These are phyloP conservation scores for Diaporthe sp. DNA, from an alignment of 2,329 filamentous ascomycete genomes.

Conservation along the genomic window DNA sequence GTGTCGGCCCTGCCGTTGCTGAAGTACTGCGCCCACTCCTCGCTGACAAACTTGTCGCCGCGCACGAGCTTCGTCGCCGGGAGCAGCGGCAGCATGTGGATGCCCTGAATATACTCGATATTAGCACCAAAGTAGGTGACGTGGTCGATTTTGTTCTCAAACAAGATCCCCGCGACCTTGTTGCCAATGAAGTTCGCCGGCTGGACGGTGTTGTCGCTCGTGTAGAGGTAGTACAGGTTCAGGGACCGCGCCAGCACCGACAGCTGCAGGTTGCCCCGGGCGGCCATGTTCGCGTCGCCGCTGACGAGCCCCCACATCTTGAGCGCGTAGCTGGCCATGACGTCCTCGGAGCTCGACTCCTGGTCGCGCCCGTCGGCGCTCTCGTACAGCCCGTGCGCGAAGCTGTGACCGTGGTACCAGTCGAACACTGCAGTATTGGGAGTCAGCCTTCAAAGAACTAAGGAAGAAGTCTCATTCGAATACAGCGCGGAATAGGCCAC, in stretches of 20 bases:
- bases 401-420: conserved; percentile 95
- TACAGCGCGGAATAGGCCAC: no score
- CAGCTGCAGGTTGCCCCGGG: conserved; percentile 87
- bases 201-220: conserved; percentile 75
- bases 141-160: conserved; percentile 97
- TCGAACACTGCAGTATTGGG: conserved; percentile 72
- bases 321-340: conserved; percentile 86
- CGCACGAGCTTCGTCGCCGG: conserved; percentile 78
- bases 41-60: conserved; percentile 76
- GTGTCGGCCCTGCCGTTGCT: conserved; percentile 73
- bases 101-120: conserved; percentile 77
- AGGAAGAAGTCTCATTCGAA: no score
- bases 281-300: conserved; percentile 84
- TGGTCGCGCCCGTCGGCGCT: conserved; percentile 82
- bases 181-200: conserved; percentile 85
- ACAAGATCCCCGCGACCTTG: conserved; percentile 79
- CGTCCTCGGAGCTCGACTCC: conserved; percentile 92
- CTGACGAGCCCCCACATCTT: conserved; percentile 93
- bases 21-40: conserved; percentile 90
- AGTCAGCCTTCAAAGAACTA: no score
- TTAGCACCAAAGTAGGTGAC: conserved; percentile 88
- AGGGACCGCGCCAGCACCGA: conserved; percentile 81
- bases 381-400: conserved; percentile 86
- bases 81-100: conserved; percentile 74
- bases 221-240: conserved; percentile 86